Percentiles rank a stretch among this genome's conserved stretches.
Conservation (phyloP, 306 rosid genomes). For the Quercus dentata region DNA sequence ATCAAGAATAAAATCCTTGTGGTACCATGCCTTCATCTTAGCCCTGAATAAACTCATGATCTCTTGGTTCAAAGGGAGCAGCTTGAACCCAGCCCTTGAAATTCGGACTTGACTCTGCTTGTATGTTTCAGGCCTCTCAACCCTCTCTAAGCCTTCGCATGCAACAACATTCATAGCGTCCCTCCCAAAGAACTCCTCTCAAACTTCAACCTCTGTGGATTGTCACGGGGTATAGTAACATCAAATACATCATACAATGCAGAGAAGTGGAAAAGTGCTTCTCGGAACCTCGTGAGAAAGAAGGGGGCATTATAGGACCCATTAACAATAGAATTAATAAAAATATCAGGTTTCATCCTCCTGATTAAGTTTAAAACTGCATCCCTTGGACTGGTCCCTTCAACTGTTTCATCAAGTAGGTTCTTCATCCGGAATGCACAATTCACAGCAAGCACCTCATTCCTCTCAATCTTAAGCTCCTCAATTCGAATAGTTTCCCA, state of each 20-base stretch:
- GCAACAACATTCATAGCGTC: neutral
- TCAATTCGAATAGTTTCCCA: constrained; percentile 8
- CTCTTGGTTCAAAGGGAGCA: neutral
- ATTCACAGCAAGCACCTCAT: constrained; percentile 1
- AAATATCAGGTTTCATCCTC: constrained; percentile 4
- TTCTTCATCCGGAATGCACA: neutral
- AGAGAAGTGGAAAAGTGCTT: constrained; percentile 2
- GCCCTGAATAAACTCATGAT: neutral
- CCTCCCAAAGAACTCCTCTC: neutral
- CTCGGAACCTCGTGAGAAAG: neutral
- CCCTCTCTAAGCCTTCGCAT: neutral
- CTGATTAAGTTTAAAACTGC: neutral
- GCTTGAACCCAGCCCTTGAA: neutral
- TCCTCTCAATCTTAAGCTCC: neutral
- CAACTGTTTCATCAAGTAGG: constrained; percentile 1
- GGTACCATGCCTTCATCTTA: constrained; percentile 6
- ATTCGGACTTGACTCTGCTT: neutral
- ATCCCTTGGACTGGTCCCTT: neutral
- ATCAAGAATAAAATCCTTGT: constrained; percentile 2
- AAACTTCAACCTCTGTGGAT: neutral
- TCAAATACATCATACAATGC: neutral
- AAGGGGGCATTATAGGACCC: neutral
- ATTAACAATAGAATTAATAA: neutral
- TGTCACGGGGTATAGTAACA: neutral
- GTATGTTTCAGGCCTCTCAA: neutral